Conservation (phyloP, 495 filamentous ascomycete species). For the Xylaria flabelliformis region DNA sequence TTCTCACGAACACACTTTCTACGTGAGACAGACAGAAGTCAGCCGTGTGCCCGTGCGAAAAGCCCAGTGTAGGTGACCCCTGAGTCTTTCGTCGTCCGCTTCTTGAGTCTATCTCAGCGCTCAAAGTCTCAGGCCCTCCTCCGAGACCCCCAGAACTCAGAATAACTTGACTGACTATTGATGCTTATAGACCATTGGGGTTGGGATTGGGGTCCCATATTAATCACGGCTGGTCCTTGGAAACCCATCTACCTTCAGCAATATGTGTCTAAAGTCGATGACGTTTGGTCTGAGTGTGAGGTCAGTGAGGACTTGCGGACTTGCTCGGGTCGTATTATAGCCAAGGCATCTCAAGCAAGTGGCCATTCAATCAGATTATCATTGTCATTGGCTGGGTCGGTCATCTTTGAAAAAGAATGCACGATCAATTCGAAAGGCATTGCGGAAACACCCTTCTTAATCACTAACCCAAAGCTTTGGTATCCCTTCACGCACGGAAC, state of each 20-base stretch:
- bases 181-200: slow-evolving; percentile 68
- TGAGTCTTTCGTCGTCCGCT: not conserved
- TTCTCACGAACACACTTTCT: slow-evolving; percentile 52
- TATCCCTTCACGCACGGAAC: slow-evolving; percentile 73
- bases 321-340: slow-evolving; percentile 43
- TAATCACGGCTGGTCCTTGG: slow-evolving; percentile 78
- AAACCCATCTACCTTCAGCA: slow-evolving; percentile 69
- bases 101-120: not conserved
- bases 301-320: slow-evolving; percentile 53
- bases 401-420: slow-evolving; percentile 62
- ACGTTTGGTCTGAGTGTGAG: slow-evolving; percentile 61
- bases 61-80: slow-evolving; percentile 47
- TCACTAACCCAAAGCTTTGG: slow-evolving; percentile 70
- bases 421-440: slow-evolving; percentile 38
- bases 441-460: slow-evolving; percentile 51
- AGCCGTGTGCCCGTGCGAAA: slow-evolving; percentile 51
- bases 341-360: slow-evolving; percentile 56
- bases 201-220: slow-evolving; percentile 82
- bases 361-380: slow-evolving; percentile 41
- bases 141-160: no score
- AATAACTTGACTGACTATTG: not conserved
- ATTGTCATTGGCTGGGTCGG: slow-evolving; percentile 49
- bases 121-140: not conserved
- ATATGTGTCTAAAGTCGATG: slow-evolving; percentile 54
- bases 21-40: slow-evolving; percentile 55